Base-by-base conservation (phyloP, 306 rosid species). In the Citrullus amarus region DNA sequence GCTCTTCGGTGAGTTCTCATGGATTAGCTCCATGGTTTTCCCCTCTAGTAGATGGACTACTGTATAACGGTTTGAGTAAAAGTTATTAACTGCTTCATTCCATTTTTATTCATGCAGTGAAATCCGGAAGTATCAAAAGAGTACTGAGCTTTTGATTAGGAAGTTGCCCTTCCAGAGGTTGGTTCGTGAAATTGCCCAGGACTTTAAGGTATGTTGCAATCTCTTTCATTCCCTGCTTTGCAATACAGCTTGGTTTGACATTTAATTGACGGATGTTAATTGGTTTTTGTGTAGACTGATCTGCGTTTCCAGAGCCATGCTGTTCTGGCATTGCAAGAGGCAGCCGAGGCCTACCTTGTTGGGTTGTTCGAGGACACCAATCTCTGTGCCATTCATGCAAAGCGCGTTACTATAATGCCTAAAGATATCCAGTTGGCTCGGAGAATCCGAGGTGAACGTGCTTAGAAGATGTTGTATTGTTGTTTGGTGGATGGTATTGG, bases 251-350 rank as follows among this genome's bases (percentile, higher is more conserved):
- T 38, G 6, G 55, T 20, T 44, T 44, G 6, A 13, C 28, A 14
- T 20, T 12, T 20, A 51, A 0, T 11, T 69, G 6, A 22, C 20
- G 13, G 12, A 4, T 12, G 20, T 14, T 30, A 30, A 63, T 15
- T 53, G 16, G 20, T 25, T 6, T 63, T 36, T 22, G 67, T 71
- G 85, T 89, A 93, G 98, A 93, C 97, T 56, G 98, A 93, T 46
- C 86, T 93, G 17, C 98, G 97, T 80, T 93, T 93, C 87, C 98
- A 93, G 91, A 93, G 98, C 46, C 98, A 93, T 17, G 98, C 97
- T 10, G 98, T 93, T 3, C 83, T 93, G 55, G 98, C 98, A 0
- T 78, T 93, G 80, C 96, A 93, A 86, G 98, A 93, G 81, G 98
- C 98, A 16, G 97, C 98, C 0, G 98, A 93, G 86, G 98, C 98